A percentile compares a stretch with the other conserved stretches of the same genome.
These are phyloP conservation scores for Tagetes erecta DNA, from an alignment of 129 eudicot genomes.

Conservation along the genomic window DNA sequence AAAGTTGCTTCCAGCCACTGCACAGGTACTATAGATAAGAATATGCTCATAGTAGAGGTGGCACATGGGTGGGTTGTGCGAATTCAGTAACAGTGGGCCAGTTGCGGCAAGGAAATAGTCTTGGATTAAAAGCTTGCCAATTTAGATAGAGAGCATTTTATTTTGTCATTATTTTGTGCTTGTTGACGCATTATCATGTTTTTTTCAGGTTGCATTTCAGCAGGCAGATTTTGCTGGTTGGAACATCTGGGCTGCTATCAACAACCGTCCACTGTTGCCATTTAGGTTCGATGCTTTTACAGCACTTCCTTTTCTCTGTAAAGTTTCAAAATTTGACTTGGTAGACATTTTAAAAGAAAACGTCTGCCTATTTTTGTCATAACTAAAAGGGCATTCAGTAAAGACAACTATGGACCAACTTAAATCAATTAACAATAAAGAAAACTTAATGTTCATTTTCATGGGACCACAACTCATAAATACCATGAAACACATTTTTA, in stretches of 20 bases:
- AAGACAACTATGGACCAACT: not conserved
- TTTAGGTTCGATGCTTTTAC: slow-evolving; percentile 61
- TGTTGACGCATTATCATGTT: not conserved
- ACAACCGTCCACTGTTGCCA: slow-evolving; percentile 84
- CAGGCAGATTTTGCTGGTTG: slow-evolving; percentile 99
- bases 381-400: not conserved
- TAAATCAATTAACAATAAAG: not conserved
- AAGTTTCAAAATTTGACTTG: not conserved
- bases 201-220: slow-evolving; percentile 90
- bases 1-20: slow-evolving; percentile 88
- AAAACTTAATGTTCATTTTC: not conserved
- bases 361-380: slow-evolving; percentile 1
- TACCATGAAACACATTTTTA: not conserved
- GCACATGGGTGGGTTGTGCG: not conserved
- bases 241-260: slow-evolving; percentile 99
- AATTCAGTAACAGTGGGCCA: not conserved
- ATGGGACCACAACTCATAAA: too few relatives aligned
- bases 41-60: not conserved
- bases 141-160: not conserved
- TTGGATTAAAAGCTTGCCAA: not conserved
- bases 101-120: not conserved
- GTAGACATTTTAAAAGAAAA: not conserved
- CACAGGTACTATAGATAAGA: slow-evolving; percentile 59
- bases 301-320: not conserved
- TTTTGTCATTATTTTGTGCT: not conserved